Evolutionary conservation across 768 basidiomycete genomes (phyloP).

Genomic region (Lepiota brunneoincarnata): DNA sequence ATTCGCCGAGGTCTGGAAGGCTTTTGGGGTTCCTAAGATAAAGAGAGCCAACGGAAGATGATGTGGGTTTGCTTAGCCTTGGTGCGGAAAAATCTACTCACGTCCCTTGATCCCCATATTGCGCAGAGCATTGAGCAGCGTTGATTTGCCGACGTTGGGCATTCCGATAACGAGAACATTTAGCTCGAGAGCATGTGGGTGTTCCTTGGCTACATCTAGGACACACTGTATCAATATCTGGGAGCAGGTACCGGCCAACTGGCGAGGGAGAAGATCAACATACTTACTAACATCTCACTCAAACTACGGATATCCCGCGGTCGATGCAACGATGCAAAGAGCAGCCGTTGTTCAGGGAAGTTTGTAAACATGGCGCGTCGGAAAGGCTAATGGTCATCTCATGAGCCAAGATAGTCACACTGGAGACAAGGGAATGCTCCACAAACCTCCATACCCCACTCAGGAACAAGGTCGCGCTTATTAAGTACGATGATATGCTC

Average conservation of each 20-base stretch:
- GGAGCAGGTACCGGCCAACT: conserved; percentile 4
- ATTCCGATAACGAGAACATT: conserved; percentile 95
- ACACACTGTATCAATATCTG: neutral
- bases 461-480: conserved; percentile 88
- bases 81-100: conserved; percentile 37
- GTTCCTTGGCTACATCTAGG: conserved; percentile 65
- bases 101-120: conserved; percentile 85
- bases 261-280: conserved; percentile 33
- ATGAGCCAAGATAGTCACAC: conserved; percentile 13
- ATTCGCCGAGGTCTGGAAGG: conserved; percentile 82
- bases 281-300: conserved; percentile 71
- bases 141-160: conserved; percentile 99
- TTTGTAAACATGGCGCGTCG: conserved; percentile 65
- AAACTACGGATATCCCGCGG: conserved; percentile 62
- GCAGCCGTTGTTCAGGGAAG: conserved; percentile 64
- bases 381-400: conserved; percentile 54
- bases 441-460: conserved; percentile 83
- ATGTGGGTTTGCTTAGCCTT: conserved; percentile 1
- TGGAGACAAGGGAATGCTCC: neutral
- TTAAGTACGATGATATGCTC: conserved; percentile 91
- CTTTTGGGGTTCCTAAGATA: conserved; percentile 73
- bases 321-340: conserved; percentile 74
- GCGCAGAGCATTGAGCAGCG: conserved; percentile 85
- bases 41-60: conserved; percentile 11
- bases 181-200: conserved; percentile 70